Evolutionary conservation across 306 rosid genomes (phyloP), one percentile per base, ranked within the genome.

Genomic region (Quercus glauca): DNA sequence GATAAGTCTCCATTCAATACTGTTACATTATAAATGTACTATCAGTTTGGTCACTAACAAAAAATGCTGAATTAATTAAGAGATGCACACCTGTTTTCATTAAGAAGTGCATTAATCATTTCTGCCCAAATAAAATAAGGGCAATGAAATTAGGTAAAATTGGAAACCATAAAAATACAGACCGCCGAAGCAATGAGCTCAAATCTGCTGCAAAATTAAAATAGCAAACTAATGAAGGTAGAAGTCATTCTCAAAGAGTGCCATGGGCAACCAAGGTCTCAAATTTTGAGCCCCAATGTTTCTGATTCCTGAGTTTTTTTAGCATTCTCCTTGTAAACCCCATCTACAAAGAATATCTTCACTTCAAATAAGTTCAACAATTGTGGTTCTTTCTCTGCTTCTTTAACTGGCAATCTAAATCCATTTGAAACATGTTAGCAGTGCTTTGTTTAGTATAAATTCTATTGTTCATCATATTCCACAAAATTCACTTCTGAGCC

Each of bases 401-500:
- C 69, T 63, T 31, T 13, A 14, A 63, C 13, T 14, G 26, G 37
- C 4, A 59, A 7, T 59, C 25, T 41, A 67, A 71, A 28, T 61
- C 19, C 23, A 79, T 25, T 23, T 1, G 45, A 41, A 23, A 64
- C 37, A 8, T 33, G 26, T 35, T 35, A 67, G 52, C 14, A 33
- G 15, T 67, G 37, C 65, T 49, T 35, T 26, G 20, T 57, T 83
- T 69, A 82, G 55, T 31, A 74, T 55, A 59, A 58, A 73, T 56
- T 85, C 75, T 81, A 83, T 23, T 68, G 78, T 2, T 57, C 33
- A 76, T 20, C 76, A 73, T 81, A 65, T 63, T 86, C 86, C 78
- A 79, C 86, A 71, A 81, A 76, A 81, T 57, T 87, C 89, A 7
- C 91, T 3, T 86, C 77, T 31, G 90, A 74, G 61, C 82, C 65